A percentile compares a stretch with the other conserved stretches of the same genome.
phyloP scores from a whole-genome alignment of 108 stramenopile genomes.

The Cyclotella kingstonii region DNA sequence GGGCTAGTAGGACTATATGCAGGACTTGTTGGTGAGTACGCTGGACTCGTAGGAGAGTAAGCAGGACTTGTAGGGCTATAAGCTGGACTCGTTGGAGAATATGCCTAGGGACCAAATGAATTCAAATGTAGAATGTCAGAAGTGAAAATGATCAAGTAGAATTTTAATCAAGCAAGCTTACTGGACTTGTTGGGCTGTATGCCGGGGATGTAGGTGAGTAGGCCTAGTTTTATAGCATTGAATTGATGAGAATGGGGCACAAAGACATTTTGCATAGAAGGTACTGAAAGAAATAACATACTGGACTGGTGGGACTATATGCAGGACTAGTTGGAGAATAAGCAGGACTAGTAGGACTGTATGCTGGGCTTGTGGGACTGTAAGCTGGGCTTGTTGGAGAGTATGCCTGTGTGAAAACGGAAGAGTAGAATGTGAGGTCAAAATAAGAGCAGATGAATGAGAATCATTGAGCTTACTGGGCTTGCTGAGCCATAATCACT shows the following conservation, averaged over 20 bases:
- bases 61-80: conserved; percentile 80
- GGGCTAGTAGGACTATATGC: conserved; percentile 73
- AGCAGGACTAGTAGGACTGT: not conserved
- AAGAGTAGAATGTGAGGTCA: conserved; percentile 42
- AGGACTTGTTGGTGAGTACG: conserved; percentile 45
- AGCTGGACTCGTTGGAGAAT: conserved; percentile 82
- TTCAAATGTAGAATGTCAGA: not conserved
- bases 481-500: conserved; percentile 45
- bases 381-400: conserved; percentile 59
- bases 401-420: conserved; percentile 51
- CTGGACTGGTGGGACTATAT: too few relatives aligned
- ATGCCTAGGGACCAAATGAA: conserved; percentile 42
- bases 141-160: not conserved
- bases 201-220: conserved; percentile 42
- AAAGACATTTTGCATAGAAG: too few relatives aligned
- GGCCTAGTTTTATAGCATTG: too few relatives aligned
- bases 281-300: too few relatives aligned
- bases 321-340: not conserved
- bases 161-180: conserved; percentile 3
- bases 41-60: too few relatives aligned
- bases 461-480: too few relatives aligned
- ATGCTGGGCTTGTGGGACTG: conserved; percentile 5
- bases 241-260: too few relatives aligned
- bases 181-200: conserved; percentile 69
- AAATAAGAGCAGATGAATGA: conserved; percentile 11